Conservation (phyloP, 768 basidiomycete species). For the Amanita thiersii region DNA sequence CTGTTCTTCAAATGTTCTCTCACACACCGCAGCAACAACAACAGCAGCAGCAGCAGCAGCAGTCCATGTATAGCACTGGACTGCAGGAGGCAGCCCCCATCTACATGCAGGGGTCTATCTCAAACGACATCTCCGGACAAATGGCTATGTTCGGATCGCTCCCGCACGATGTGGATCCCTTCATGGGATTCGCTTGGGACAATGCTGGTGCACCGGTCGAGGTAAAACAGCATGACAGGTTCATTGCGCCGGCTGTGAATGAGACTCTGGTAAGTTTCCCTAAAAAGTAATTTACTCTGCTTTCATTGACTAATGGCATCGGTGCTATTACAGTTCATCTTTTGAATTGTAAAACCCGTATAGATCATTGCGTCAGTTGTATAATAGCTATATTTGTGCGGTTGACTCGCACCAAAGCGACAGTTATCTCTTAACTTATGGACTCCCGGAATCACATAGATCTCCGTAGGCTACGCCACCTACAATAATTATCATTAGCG, state of each 20-base stretch:
- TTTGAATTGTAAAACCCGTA: constrained; percentile 2
- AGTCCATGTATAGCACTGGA: constrained; percentile 11
- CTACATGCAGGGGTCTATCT: constrained; percentile 22
- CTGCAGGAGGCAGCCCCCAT: constrained; percentile 15
- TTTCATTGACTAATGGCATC: background rate
- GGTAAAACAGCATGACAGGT: constrained; percentile 20
- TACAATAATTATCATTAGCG: background rate
- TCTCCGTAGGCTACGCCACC: background rate
- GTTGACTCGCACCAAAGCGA: constrained; percentile 4
- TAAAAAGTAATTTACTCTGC: background rate
- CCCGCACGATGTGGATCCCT: constrained; percentile 19
- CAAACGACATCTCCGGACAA: constrained; percentile 23
- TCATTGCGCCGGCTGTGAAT: constrained; percentile 22
- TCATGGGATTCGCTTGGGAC: constrained; percentile 24
- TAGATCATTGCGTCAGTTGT: constrained; percentile 5
- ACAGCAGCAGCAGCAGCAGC: too few species aligned
- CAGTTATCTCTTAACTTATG: constrained; percentile 4
- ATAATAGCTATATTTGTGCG: constrained; percentile 1
- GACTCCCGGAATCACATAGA: constrained; percentile 5
- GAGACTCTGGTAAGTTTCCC: constrained; percentile 20
- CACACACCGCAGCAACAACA: too few species aligned
- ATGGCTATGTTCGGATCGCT: constrained; percentile 22
- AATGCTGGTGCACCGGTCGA: constrained; percentile 15
- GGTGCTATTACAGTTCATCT: constrained; percentile 14
- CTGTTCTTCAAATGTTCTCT: constrained; percentile 10